Percentiles rank a stretch among this genome's conserved stretches.
Evolutionary conservation across 2,329 filamentous ascomycete genomes (phyloP).

Genomic region (Apiospora hydei): DNA sequence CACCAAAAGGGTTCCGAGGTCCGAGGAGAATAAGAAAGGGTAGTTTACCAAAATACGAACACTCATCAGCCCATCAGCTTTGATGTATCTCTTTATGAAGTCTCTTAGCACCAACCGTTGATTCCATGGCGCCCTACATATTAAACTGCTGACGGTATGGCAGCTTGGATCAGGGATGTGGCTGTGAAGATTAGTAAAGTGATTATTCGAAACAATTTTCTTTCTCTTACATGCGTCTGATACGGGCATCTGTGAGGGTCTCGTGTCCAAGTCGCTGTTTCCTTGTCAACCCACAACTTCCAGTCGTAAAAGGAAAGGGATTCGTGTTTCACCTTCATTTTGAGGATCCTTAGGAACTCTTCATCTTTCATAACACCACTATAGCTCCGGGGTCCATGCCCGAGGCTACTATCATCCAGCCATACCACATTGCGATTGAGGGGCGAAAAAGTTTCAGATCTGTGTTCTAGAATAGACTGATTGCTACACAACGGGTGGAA

Average conservation of each 20-base stretch:
- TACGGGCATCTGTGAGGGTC: not conserved
- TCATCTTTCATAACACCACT: not conserved
- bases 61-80: not conserved
- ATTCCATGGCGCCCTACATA: not conserved
- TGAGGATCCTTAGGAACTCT: not conserved
- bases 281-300: not conserved
- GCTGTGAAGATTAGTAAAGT: not conserved
- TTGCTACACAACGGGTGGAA: not conserved
- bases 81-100: not conserved
- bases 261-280: not conserved
- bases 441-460: not conserved
- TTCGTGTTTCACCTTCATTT: not conserved
- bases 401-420: not conserved
- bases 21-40: not conserved
- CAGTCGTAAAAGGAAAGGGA: not conserved
- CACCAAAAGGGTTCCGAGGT: not conserved
- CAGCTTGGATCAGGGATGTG: not conserved
- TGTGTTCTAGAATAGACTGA: not conserved
- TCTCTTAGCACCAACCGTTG: not conserved
- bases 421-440: not conserved
- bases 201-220: too few relatives aligned
- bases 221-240: not conserved
- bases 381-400: not conserved
- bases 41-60: not conserved
- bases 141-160: not conserved